Evolutionary conservation across 371 early-diverging fungal species (phyloP).

Genomic region (Syncephalastrum sp.): DNA sequence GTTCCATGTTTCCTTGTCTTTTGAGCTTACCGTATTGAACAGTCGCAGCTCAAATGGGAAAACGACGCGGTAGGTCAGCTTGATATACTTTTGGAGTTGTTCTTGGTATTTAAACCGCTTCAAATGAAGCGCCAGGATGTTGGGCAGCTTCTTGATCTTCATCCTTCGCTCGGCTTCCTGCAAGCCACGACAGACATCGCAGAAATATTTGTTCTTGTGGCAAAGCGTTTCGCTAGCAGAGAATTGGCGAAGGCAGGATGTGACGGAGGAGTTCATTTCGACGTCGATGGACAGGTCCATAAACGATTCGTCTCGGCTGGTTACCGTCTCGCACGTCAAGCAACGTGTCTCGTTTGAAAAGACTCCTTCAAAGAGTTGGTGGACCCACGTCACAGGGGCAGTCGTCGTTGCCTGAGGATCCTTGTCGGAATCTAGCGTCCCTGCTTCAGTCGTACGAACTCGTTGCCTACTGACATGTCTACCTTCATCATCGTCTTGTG

Average conservation of each 20-base stretch:
- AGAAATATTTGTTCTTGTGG: slow-evolving; percentile 95
- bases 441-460: background rate
- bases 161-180: slow-evolving; percentile 97
- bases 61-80: slow-evolving; percentile 92
- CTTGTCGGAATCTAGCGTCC: slow-evolving; percentile 13
- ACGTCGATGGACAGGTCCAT: slow-evolving; percentile 96
- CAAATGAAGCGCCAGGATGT: slow-evolving; percentile 91
- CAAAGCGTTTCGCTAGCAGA: slow-evolving; percentile 92
- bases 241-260: slow-evolving; percentile 89
- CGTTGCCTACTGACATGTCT: background rate
- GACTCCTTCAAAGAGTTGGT: slow-evolving; percentile 92
- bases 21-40: slow-evolving; percentile 80
- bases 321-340: slow-evolving; percentile 94
- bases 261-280: slow-evolving; percentile 91
- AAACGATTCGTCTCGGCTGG: slow-evolving; percentile 91
- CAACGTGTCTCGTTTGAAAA: slow-evolving; percentile 96
- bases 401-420: slow-evolving; percentile 9
- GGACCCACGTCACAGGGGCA: slow-evolving; percentile 82
- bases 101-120: slow-evolving; percentile 98
- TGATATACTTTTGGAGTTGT: slow-evolving; percentile 83
- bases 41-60: slow-evolving; percentile 92
- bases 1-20: background rate
- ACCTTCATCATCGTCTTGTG: background rate
- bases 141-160: slow-evolving; percentile 92
- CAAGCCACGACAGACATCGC: slow-evolving; percentile 90